Base-by-base conservation (phyloP, 768 basidiomycete species). In the Collybiopsis confluens region DNA sequence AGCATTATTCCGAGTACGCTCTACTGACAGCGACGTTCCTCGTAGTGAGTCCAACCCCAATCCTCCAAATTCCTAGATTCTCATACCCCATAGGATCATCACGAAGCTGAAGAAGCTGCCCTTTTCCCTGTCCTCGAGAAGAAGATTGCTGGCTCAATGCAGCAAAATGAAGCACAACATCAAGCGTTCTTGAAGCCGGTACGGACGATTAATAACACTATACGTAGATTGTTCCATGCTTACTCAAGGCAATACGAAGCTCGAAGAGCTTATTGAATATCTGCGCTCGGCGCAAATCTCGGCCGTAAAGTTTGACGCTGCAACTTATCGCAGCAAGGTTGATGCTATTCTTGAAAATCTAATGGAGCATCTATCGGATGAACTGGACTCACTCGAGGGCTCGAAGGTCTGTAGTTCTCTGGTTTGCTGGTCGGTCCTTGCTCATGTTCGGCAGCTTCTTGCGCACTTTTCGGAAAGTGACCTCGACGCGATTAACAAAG, bases 331-430 rank as follows among this genome's bases (percentile, higher is more conserved):
- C 16, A 40, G n/a, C n/a, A 56, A 54, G 56, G 53, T 57, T 7
- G 56, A 57, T 45, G 30, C 24, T 4, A 54, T 57, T 23, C 37
- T 57, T 5, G 38, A 5, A 10, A 52, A 52, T 7, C 20, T 57
- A 16, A 57, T 57, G 56, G 20, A 54, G 13, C 56, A 57, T 50
- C 53, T 57, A 2, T 26, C 56, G 18, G 56, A 57, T 18, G 56
- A 57, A 27, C 46, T 57, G 1, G 56, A 57, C 27, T 20, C 53
- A 23, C 46, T 57, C 9, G 33, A 57, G 27, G 23, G 52, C 10
- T 15, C 52, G 11, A 26, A 37, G 37, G 56, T 57, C 15, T 20
- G 53, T 46, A 26, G 21, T 27, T 24, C 18, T 16, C n/a, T 33
- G n/a, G 21, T 38, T 28, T 16, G 1, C 20, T 36, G 24, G 3